Evolutionary conservation across 2,329 filamentous ascomycete genomes (phyloP), one percentile per base, ranked within the genome.

Genomic region (Tolypocladium inflatum): DNA sequence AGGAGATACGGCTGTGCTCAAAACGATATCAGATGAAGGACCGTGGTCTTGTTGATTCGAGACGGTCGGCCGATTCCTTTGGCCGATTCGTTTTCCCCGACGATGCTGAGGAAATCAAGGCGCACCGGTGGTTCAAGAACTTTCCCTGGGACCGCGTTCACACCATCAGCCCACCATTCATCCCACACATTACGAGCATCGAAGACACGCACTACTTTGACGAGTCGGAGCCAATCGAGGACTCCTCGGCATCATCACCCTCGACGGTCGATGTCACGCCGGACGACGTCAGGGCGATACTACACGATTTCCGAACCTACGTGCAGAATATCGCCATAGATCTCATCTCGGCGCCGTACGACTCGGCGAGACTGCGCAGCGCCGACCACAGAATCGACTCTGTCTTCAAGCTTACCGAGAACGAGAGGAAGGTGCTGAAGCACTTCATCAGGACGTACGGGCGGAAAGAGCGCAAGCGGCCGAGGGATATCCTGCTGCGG

Each of bases 201-300:
- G 86, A 89, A 55, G 89, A 92, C 68, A 94, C 91, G 1, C 90
- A 88, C 66, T 97, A 96, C 69, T 97, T 97, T 67, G 90, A 96
- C 59, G 87, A 91, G 55, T 89, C 91, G 62, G 85, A 89, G 45
- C 79, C 87, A 35, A 84, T 93, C 55, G 84, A 82, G 39, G 85
- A 88, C 65, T 78, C 80, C 77, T 78, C 81, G 2, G 77, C 79
- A 35, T 82, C 80, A 7, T 70, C 75, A 3, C 69, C 72, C 1
- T 73, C 74, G 1, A 67, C 66, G 43, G 64, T 61, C 9, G 61
- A 66, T 21, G 65, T 65, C 48, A 66, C 64, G 21, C 65, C 66
- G 2, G 68, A 69, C 17, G 71, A 74, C 9, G 68, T 71, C 4
- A 62, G 66, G 23, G 61, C 58, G 9, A 57, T 71, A 21, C 68